Evolutionary conservation across 768 basidiomycete species (phyloP), one percentile per base, ranked within the genome.

Genomic region (Tulasnella sp.): DNA sequence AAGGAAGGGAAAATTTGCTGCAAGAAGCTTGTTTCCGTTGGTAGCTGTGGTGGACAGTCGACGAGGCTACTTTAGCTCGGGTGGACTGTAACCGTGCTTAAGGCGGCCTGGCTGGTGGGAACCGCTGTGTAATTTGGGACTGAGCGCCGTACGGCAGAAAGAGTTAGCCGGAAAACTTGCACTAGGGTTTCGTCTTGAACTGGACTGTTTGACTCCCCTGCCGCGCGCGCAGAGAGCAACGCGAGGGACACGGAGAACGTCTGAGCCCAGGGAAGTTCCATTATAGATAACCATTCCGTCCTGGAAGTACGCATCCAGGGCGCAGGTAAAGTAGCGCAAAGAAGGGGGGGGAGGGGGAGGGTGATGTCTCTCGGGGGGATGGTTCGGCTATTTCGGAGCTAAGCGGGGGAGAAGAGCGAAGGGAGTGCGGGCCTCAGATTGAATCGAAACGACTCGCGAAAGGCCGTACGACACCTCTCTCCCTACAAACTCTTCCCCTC

Each of bases 381-480:
- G 64, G 64, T 5, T 69, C 64, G 64, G 64, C 31, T 34, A 69
- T 69, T 46, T 69, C 64, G 64, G 64, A 34, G 64, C 8, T 69
- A 69, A 69, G 64, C 31, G 64, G 8, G 64, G 64, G 64, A 69
- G 31, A 64, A 64, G 31, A 18, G 64, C 16, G 46, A 46, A 46
- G 46, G 46, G 46, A 46, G 46, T 16, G 46, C 46, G 46, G 46
- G 64, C 64, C 64, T 69, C 64, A 69, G 64, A 69, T 69, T 69
- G 64, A 69, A 69, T 69, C 64, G 64, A 69, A 69, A 69, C 64
- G 64, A 69, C 64, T 69, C 64, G 64, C 64, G 64, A 69, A 69
- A 69, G 64, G 64, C 64, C 64, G 64, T 69, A 69, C 64, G 64
- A 69, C 64, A 37, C 64, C 64, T 69, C 54, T 50, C 22, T 24